Evolutionary conservation across 768 basidiomycete species (phyloP), one percentile per base, ranked within the genome.

Genomic region (Leccinum rimulosum): DNA sequence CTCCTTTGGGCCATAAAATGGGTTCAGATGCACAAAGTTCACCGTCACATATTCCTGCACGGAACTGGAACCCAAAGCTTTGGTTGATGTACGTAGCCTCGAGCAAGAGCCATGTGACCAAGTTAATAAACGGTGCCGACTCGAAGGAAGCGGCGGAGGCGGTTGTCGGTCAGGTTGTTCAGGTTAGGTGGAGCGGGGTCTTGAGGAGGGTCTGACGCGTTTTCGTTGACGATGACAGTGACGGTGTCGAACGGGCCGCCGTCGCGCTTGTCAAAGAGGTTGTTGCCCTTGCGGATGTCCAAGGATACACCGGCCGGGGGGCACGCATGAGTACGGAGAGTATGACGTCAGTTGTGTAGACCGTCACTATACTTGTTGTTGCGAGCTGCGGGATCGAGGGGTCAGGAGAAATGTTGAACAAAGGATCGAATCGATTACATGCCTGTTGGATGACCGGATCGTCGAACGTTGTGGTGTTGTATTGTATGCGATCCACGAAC

Each of bases 71-170:
- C 27, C 90, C 88, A 68, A 98, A 99, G 75, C 97, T 98, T 71
- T 96, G 93, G 79, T 98, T 98, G 80, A 99, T 93, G 76, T 95
- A 98, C 28, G 95, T 98, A 5, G 97, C 97, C 75, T 99, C 97
- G 35, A 98, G 82, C 1, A 96, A 95, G 28, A 99, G 81, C 1
- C 93, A 94, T 4, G 92, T 92, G 1, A 95, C 91, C 6, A 93
- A 86, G 76, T 99, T 99, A 75, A 98, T 94, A 4, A 90, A 84
- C 6, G 92, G 88, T 1, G 81, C 77, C 14, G 36, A 15, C 65
- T 95, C 95, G 30, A 84, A 15, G 14, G 84, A 7, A 75, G 74
- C 19, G 7, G 19, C n/a, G 43, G 36, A 14, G 1, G 80, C 73
- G 4, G 74, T 88, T 91, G 66, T 90, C 89, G 22, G 74, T 68